phyloP scores from a whole-genome alignment of 257 asterid genomes.

The Cynanchum wilfordii region DNA sequence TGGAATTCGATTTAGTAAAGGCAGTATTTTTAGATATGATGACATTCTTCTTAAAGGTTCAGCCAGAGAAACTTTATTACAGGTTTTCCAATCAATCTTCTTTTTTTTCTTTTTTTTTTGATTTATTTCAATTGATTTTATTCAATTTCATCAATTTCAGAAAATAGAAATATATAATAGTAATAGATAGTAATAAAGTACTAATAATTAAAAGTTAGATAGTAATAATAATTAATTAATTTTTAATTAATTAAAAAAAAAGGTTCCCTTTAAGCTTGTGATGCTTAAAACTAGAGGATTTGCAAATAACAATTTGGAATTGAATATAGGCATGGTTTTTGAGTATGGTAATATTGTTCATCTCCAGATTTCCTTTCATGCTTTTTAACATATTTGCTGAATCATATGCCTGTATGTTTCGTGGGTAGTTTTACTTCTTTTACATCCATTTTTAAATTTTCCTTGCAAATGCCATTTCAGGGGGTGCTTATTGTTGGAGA shows the following conservation, averaged over 20 bases:
- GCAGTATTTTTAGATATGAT: background rate
- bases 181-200: too few relatives aligned
- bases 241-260: too few relatives aligned
- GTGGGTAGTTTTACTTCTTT: background rate
- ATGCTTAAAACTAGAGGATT: background rate
- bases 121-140: too few relatives aligned
- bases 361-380: background rate
- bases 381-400: background rate
- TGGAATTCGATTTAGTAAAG: background rate
- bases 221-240: too few relatives aligned
- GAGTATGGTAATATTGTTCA: too few relatives aligned
- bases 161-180: too few relatives aligned
- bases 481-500: conserved; percentile 99
- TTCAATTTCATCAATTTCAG: too few relatives aligned
- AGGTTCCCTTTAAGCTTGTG: background rate
- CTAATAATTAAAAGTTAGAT: too few relatives aligned
- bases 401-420: background rate
- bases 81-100: background rate
- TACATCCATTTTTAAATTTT: background rate
- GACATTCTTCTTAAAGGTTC: background rate
- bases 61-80: background rate
- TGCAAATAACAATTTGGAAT: background rate
- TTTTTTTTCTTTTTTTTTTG: too few relatives aligned
- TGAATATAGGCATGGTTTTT: background rate
- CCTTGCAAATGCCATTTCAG: conserved; percentile 36